phyloP scores from a whole-genome alignment of 2,329 filamentous ascomycete species.

The Plenodomus lindquistii region DNA sequence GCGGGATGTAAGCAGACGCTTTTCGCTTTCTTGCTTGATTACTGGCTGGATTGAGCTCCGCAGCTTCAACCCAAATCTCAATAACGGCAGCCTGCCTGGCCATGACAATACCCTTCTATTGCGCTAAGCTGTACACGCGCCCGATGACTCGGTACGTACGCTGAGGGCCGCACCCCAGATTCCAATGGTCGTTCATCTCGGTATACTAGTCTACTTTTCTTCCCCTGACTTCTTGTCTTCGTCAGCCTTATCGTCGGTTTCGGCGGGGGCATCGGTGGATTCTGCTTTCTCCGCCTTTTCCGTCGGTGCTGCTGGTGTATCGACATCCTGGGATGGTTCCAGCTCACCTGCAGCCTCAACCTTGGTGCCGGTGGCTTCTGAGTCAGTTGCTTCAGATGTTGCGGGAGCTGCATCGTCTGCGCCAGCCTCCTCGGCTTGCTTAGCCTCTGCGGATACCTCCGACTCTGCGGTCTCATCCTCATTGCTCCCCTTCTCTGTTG shows the following conservation, averaged over 20 bases:
- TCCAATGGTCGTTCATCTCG: too few relatives aligned
- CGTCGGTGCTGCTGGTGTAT: background rate
- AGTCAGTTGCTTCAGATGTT: conserved; percentile 3
- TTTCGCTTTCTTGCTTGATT: too few relatives aligned
- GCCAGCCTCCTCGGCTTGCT: conserved; percentile 7
- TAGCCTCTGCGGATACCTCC: conserved; percentile 10
- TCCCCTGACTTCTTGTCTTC: conserved; percentile 10
- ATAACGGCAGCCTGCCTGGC: too few relatives aligned
- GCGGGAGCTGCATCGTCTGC: conserved; percentile 7
- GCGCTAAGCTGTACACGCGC: too few relatives aligned
- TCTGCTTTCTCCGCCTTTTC: background rate
- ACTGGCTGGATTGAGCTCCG: too few relatives aligned
- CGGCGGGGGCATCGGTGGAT: background rate
- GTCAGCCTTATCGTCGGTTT: conserved; percentile 1
- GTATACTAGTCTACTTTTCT: conserved; percentile 1
- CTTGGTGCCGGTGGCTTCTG: conserved; percentile 1
- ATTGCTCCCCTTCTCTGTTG: conserved; percentile 22
- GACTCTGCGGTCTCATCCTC: conserved; percentile 18
- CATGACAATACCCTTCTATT: too few relatives aligned
- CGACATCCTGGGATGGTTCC: background rate
- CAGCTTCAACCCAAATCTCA: too few relatives aligned
- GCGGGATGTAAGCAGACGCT: too few relatives aligned
- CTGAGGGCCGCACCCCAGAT: too few relatives aligned
- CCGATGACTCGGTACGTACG: too few relatives aligned
- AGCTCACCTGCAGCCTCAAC: conserved; percentile 6